Conservation (phyloP, 1,284 basidiomycete species). For the Fomitopsis pinicola region DNA sequence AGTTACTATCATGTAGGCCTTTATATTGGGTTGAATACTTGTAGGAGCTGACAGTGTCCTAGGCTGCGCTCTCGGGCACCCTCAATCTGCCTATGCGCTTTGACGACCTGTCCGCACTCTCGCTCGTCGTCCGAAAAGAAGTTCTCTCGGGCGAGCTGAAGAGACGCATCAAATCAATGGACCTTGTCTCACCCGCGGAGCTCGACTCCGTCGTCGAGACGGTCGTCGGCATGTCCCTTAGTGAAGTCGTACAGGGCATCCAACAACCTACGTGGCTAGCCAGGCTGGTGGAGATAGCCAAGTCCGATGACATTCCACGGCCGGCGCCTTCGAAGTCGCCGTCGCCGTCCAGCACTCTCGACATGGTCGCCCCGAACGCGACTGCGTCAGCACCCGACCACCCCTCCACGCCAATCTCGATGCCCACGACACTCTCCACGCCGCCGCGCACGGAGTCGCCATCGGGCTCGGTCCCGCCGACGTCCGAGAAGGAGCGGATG, state of each 20-base stretch:
- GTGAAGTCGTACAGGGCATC: conserved; percentile 71
- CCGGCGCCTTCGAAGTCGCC: conserved; percentile 41
- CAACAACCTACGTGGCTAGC: conserved; percentile 64
- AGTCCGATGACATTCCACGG: conserved; percentile 28
- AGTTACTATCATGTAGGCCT: conserved; percentile 73
- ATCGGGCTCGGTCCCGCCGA: conserved; percentile 66
- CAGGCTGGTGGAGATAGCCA: conserved; percentile 54
- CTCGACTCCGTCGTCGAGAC: conserved; percentile 65
- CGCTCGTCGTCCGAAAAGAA: conserved; percentile 80
- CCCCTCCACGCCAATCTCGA: conserved; percentile 75
- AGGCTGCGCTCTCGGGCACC: conserved; percentile 77
- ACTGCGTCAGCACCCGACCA: conserved; percentile 81
- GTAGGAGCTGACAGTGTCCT: not conserved
- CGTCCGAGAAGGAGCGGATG: conserved; percentile 74
- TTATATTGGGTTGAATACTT: not conserved
- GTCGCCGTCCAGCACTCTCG: conserved; percentile 50
- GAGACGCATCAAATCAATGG: conserved; percentile 61
- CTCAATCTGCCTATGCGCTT: conserved; percentile 76
- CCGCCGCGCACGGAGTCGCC: conserved; percentile 80
- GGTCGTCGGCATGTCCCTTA: conserved; percentile 63
- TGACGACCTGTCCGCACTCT: conserved; percentile 75
- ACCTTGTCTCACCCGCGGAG: conserved; percentile 46
- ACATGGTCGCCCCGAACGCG: conserved; percentile 55
- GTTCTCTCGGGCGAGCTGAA: conserved; percentile 79
- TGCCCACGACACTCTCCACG: conserved; percentile 65